These are phyloP conservation scores for Aspergillus carbonarius DNA, from an alignment of 2,329 filamentous ascomycete genomes.

Conservation along the genomic window DNA sequence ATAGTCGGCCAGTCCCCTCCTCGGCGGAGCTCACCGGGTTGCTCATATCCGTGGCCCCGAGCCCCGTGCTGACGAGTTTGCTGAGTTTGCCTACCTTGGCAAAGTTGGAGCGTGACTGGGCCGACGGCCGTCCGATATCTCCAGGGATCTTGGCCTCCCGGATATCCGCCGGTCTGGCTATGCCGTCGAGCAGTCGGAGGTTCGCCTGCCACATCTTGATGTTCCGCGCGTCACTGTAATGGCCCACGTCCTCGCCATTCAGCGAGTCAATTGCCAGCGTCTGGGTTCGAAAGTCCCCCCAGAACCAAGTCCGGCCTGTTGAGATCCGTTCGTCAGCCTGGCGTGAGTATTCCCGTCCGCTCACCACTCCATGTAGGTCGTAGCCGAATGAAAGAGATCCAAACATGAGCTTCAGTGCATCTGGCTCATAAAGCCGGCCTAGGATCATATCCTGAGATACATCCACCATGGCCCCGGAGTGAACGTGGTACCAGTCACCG, in stretches of 20 bases:
- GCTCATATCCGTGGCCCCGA: constrained; percentile 30
- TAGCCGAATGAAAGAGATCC: constrained; percentile 38
- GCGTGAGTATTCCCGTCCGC: constrained; percentile 49
- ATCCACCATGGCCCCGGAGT: constrained; percentile 42
- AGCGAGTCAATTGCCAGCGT: constrained; percentile 56
- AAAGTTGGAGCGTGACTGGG: constrained; percentile 26
- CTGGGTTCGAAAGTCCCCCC: constrained; percentile 57
- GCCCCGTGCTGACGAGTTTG: constrained; percentile 39
- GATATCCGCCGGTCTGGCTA: constrained; percentile 22
- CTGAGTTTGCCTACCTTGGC: constrained; percentile 38
- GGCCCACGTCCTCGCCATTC: constrained; percentile 54
- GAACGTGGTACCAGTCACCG: constrained; percentile 53
- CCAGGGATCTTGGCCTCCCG: constrained; percentile 30
- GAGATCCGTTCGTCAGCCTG: constrained; percentile 51
- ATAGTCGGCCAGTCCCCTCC: constrained; percentile 10
- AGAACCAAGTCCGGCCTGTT: constrained; percentile 53
- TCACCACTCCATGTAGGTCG: constrained; percentile 48
- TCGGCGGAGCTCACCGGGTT: constrained; percentile 26
- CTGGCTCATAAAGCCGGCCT: constrained; percentile 55
- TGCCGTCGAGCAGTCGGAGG: constrained; percentile 46
- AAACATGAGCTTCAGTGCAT: constrained; percentile 50
- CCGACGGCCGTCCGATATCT: constrained; percentile 26
- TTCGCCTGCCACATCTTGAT: constrained; percentile 48
- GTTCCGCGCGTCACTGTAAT: constrained; percentile 47
- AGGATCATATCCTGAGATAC: constrained; percentile 54